Evolutionary conservation across 805 yeast genomes (phyloP).

Genomic region (Zygosaccharomyces siamensis): DNA sequence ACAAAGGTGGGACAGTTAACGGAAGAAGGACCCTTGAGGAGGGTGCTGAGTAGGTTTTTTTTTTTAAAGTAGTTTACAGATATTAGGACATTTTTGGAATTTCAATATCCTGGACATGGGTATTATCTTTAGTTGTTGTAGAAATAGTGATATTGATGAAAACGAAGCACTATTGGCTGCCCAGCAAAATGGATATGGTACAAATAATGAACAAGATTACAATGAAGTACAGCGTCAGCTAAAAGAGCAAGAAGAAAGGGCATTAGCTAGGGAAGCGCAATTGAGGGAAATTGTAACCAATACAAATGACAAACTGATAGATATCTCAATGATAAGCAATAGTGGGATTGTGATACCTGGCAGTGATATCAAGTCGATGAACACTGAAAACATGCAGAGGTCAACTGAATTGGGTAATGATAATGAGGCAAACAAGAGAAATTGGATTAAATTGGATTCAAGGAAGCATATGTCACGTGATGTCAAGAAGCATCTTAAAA

Average conservation of each 20-base stretch:
- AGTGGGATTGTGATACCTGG: constrained; percentile 33
- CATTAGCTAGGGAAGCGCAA: constrained; percentile 26
- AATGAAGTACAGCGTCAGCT: constrained; percentile 22
- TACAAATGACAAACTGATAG: constrained; percentile 34
- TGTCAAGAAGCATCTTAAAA: constrained; percentile 9
- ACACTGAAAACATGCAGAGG: constrained; percentile 5
- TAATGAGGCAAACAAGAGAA: constrained; percentile 32
- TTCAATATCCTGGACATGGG: constrained; percentile 25
- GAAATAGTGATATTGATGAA: constrained; percentile 15
- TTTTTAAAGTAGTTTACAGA: background rate
- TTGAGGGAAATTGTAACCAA: constrained; percentile 31
- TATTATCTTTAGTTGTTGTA: constrained; percentile 28
- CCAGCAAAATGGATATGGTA: constrained; percentile 28
- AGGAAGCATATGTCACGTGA: constrained; percentile 11
- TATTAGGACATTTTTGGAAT: background rate
- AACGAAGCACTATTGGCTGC: constrained; percentile 28
- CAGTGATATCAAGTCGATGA: constrained; percentile 14
- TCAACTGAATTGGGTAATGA: constrained; percentile 41
- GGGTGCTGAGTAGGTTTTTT: background rate
- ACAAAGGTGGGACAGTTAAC: background rate
- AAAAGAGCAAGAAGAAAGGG: constrained; percentile 25
- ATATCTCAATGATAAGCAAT: constrained; percentile 35
- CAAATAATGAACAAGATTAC: constrained; percentile 15
- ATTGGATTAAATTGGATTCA: constrained; percentile 13
- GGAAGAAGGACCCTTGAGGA: too few species aligned